Evolutionary conservation across 306 rosid genomes (phyloP).

Genomic region (Quillaja saponaria): DNA sequence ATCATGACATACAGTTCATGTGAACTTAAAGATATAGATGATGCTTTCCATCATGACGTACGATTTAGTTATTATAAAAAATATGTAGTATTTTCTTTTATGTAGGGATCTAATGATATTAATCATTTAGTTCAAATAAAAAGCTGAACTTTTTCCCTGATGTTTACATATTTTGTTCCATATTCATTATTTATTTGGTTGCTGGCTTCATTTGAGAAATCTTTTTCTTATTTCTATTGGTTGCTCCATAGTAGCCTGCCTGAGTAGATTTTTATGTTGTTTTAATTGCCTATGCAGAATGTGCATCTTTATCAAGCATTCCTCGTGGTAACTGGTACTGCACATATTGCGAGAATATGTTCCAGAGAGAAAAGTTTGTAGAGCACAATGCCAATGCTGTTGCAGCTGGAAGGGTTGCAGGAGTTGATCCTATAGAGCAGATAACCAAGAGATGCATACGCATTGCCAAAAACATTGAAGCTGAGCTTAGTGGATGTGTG

Average conservation of each 20-base stretch:
- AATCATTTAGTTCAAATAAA: conserved; percentile 15
- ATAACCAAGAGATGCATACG: conserved; percentile 90
- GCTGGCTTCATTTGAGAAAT: conserved; percentile 9
- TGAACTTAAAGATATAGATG: too few relatives aligned
- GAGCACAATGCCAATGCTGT: conserved; percentile 72
- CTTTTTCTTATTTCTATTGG: conserved; percentile 18
- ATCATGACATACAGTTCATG: too few relatives aligned
- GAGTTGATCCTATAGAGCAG: conserved; percentile 89
- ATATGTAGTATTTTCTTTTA: too few relatives aligned
- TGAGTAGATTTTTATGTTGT: conserved; percentile 22
- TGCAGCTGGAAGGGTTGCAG: conserved; percentile 88
- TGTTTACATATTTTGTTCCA: conserved; percentile 11
- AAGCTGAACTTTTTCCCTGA: conserved; percentile 1
- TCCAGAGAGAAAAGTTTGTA: conserved; percentile 64
- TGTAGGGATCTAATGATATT: conserved; percentile 12
- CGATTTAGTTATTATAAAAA: too few relatives aligned
- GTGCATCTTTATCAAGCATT: conserved; percentile 71
- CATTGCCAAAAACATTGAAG: conserved; percentile 75
- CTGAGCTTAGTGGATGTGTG: conserved; percentile 88
- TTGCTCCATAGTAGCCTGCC: conserved; percentile 9
- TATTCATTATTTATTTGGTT: conserved; percentile 11
- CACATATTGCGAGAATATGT: conserved; percentile 80
- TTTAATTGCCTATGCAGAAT: conserved; percentile 62
- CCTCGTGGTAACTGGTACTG: conserved; percentile 92
- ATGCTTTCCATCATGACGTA: too few relatives aligned